Conservation (phyloP, 768 basidiomycete species). For the Suillus weaverae region DNA sequence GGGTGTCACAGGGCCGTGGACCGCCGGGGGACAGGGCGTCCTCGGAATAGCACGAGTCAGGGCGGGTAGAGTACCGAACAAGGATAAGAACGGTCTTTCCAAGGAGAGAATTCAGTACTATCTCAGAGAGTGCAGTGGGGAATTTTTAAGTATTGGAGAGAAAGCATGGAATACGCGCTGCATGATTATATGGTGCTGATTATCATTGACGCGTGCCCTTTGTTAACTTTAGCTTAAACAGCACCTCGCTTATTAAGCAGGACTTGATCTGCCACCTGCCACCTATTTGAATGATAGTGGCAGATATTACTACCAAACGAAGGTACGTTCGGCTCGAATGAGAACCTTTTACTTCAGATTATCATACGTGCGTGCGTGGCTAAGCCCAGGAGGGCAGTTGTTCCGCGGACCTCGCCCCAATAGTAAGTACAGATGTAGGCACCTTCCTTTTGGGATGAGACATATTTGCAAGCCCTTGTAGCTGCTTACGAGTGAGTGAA, state of each 20-base stretch:
- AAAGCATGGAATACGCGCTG: conserved; percentile 6
- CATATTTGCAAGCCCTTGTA: neutral
- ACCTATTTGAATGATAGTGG: conserved; percentile 1
- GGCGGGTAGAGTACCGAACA: neutral
- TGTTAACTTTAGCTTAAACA: conserved; percentile 1
- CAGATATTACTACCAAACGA: neutral
- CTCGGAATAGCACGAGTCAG: conserved; percentile 2
- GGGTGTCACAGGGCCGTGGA: conserved; percentile 5
- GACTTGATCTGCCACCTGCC: neutral
- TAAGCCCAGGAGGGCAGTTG: neutral
- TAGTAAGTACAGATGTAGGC: neutral
- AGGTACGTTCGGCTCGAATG: neutral
- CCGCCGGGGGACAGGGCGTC: conserved; percentile 4
- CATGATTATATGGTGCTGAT: conserved; percentile 7
- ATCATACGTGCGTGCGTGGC: neutral
- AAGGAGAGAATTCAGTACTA: neutral
- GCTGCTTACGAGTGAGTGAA: neutral
- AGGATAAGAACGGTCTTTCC: neutral
- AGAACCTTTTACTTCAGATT: neutral
- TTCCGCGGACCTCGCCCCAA: neutral
- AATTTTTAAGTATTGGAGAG: neutral
- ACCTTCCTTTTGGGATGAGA: neutral
- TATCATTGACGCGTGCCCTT: neutral
- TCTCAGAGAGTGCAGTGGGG: no score
- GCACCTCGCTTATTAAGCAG: conserved; percentile 2